Percentiles rank a stretch among this genome's conserved stretches.
Conservation (phyloP, 2,329 filamentous ascomycete genomes). For the Cladosporium sp. region DNA sequence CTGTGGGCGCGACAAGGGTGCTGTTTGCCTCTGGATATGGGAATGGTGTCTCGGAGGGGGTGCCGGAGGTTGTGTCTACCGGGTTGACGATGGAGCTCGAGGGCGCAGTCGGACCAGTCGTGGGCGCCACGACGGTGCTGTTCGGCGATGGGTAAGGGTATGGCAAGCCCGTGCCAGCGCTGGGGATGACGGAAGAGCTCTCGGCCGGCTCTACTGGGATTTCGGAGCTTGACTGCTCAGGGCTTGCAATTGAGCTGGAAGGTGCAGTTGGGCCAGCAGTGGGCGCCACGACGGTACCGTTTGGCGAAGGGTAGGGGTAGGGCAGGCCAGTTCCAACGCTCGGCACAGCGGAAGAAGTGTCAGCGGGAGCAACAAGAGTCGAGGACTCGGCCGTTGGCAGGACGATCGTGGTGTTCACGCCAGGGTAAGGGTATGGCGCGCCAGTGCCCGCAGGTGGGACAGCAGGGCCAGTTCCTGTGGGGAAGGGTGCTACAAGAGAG, state of each 20-base stretch:
- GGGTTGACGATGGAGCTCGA: slow-evolving; percentile 2
- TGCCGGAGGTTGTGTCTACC: background rate
- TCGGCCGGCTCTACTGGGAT: background rate
- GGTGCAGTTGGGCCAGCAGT: background rate
- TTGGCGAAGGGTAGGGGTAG: slow-evolving; percentile 3
- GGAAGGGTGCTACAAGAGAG: background rate
- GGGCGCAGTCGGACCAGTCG: slow-evolving; percentile 7
- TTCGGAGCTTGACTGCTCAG: background rate
- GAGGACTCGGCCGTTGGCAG: background rate
- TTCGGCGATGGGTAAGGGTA: slow-evolving; percentile 6
- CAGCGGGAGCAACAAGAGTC: background rate
- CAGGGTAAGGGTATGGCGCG: slow-evolving; percentile 3
- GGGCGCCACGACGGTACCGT: slow-evolving; percentile 6
- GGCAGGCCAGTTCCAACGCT: background rate
- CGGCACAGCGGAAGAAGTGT: background rate
- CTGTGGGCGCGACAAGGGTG: slow-evolving; percentile 9
- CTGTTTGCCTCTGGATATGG: slow-evolving; percentile 6
- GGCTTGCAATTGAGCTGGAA: slow-evolving; percentile 2
- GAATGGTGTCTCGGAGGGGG: background rate
- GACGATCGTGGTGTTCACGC: slow-evolving; percentile 1
- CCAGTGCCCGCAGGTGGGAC: background rate
- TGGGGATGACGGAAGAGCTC: background rate
- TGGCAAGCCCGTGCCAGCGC: background rate
- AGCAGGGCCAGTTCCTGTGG: background rate
- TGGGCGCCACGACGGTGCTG: slow-evolving; percentile 12